Conservation (phyloP, 352 stramenopile species). For the Halophytophthora polymorphica region DNA sequence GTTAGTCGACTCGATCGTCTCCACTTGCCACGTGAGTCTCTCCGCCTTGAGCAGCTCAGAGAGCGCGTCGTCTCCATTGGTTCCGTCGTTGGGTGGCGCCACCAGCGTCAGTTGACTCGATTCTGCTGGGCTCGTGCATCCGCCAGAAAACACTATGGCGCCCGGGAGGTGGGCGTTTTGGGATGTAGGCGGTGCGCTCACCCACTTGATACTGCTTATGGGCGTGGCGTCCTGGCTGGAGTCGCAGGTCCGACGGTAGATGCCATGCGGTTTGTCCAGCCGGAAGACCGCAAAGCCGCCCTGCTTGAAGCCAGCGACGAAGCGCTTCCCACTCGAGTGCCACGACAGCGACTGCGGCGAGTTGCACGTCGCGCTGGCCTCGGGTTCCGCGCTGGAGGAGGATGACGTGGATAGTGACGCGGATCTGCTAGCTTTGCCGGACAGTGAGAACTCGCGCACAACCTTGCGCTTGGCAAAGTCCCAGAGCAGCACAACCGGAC, state of each 20-base stretch:
- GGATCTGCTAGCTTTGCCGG: slow-evolving; percentile 21
- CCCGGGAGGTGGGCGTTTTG: slow-evolving; percentile 46
- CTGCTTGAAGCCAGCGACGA: slow-evolving; percentile 62
- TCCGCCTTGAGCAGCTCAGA: slow-evolving; percentile 53
- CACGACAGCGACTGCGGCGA: slow-evolving; percentile 62
- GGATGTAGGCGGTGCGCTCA: slow-evolving; percentile 57
- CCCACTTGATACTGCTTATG: slow-evolving; percentile 56
- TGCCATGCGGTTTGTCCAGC: slow-evolving; percentile 49
- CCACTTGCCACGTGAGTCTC: slow-evolving; percentile 50
- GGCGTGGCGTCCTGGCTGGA: slow-evolving; percentile 9
- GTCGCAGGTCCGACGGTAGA: slow-evolving; percentile 22
- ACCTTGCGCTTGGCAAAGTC: slow-evolving; percentile 69
- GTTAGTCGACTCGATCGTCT: slow-evolving; percentile 41
- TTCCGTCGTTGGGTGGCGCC: slow-evolving; percentile 28
- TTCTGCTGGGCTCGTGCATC: slow-evolving; percentile 14
- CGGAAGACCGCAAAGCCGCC: slow-evolving; percentile 62
- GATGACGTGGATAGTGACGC: slow-evolving; percentile 9
- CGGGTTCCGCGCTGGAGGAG: slow-evolving; percentile 10
- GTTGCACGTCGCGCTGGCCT: slow-evolving; percentile 22
- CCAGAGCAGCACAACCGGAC: slow-evolving; percentile 49
- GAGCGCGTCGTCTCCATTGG: slow-evolving; percentile 47
- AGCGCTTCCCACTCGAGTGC: slow-evolving; percentile 76
- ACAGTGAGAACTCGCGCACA: slow-evolving; percentile 34
- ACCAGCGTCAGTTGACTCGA: slow-evolving; percentile 42
- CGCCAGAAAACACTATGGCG: slow-evolving; percentile 48